Conservation (phyloP, 768 basidiomycete genomes). For the Lactifluus piperatus region DNA sequence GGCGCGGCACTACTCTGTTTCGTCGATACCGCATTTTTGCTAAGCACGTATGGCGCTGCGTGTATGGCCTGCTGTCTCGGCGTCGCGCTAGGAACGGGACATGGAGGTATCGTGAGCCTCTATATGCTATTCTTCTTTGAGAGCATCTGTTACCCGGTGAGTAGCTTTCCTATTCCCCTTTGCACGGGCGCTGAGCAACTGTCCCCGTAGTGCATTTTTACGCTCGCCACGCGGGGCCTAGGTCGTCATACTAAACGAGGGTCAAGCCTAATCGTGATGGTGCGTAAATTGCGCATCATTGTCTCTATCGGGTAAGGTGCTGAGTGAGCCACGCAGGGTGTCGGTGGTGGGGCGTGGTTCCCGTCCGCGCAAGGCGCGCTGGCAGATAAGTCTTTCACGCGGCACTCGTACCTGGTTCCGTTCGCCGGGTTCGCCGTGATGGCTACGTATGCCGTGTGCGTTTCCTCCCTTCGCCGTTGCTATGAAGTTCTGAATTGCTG, state of each 20-base stretch:
- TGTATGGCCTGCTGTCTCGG: conserved; percentile 47
- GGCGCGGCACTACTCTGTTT: conserved; percentile 51
- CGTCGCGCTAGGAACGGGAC: conserved; percentile 42
- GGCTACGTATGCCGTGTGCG: conserved; percentile 49
- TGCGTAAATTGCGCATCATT: conserved; percentile 4
- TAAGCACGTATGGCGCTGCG: conserved; percentile 42
- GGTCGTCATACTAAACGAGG: conserved; percentile 53
- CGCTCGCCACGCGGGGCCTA: conserved; percentile 54
- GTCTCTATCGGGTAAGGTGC: background rate
- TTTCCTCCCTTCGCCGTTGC: background rate
- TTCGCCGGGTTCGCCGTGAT: conserved; percentile 51
- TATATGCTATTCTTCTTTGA: conserved; percentile 68
- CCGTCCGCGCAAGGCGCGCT: conserved; percentile 51
- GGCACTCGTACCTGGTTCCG: conserved; percentile 52
- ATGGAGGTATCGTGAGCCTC: conserved; percentile 48
- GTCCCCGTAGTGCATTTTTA: conserved; percentile 44
- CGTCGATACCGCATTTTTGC: conserved; percentile 56
- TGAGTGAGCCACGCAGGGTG: conserved; percentile 31
- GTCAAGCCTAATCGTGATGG: conserved; percentile 60
- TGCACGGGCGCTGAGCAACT: background rate
- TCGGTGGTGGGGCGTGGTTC: conserved; percentile 63
- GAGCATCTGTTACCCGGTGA: conserved; percentile 61
- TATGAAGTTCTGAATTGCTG: background rate
- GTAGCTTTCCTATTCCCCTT: conserved; percentile 12
- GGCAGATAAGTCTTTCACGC: conserved; percentile 41